Base-by-base conservation (phyloP, 2,329 filamentous ascomycete species). In the Epichloe festucae region DNA sequence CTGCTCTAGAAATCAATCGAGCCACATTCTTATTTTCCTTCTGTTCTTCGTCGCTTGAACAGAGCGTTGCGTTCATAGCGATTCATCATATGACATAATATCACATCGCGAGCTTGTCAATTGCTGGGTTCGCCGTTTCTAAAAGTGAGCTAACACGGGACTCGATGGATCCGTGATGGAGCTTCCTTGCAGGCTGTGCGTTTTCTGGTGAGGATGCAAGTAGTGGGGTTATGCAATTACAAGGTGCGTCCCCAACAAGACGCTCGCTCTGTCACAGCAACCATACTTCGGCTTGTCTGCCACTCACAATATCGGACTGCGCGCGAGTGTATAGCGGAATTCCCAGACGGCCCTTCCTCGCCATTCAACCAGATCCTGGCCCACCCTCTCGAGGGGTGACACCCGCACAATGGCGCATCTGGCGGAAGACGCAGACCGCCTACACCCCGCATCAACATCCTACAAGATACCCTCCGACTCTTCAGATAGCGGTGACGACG, bases 401-500 rank as follows among this genome's bases (percentile, higher is more conserved):
- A 42, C 23, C 15, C 34, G 11, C 34, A 43, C 50, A 48, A 54
- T 54, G 53, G 48, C 48, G 21, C 52, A 53, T 50, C 47, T 36
- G 38, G 47, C 49, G 38, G n/a, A 34, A 40, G 31, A 12, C 5
- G 1, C 27, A 23, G 40, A 49, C 44, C 47, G 39, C 19, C 53
- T 34, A 52, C 52, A 58, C 34, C 56, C 58, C 15, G 44, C 54
- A 6, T 53, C 52, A 39, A 35, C 53, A 36, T 45, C 50, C 14
- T 50, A 52, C 51, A 51, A 58, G 34, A 21, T 53, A 11, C 43
- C 45, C 36, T 55, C 54, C 46, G 44, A 47, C 52, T 46, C 50
- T 23, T 63, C 62, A 49, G 63, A 62, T 43, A 56, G 59, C 21
- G 72, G 81, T 60, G 80, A 87, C 60, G 81, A 85, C 60, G 75